Base-by-base conservation (phyloP, 192 early-diverging fungal genomes). In the Coemansia sp. region DNA sequence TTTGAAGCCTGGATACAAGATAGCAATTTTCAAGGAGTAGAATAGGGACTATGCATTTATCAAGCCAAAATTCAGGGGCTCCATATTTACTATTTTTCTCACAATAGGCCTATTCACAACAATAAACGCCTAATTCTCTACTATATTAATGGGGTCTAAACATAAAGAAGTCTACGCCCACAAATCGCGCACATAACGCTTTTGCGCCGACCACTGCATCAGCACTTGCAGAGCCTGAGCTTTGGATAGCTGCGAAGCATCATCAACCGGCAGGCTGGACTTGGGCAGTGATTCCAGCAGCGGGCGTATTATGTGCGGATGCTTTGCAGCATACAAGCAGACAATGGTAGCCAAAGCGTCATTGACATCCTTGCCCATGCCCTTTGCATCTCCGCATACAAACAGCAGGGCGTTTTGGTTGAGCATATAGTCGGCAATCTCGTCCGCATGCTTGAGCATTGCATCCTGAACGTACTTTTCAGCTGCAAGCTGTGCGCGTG, bases 351-450 rank as follows among this genome's bases (percentile, higher is more conserved):
- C 81, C 23, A 97, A 67, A 7, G 86, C 83, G 28, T 84, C 82
- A 57, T 97, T 84, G 13, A 97, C 90, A 38, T 84, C 88, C 63
- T 86, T 89, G 35, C 88, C 91, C 92, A 95, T 96, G 6, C 90
- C 88, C 64, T 88, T 84, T 13, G 88, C 87, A 70, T 92, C 91
- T 51, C 88, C 91, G 67, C 91, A 92, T 2, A 93, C 85, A 77
- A 83, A 93, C 18, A 93, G 73, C 23, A 82, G 53, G 0, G 88
- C 90, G 23, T 81, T 70, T 47, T 85, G 72, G 21, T 84, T 64
- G 6, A 78, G 57, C 41, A 93, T 43, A 30, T 88, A 52, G 5
- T 83, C 69, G 54, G 78, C 84, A 12, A 93, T 23, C 40, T 79
- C 74, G n/a, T 72, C 61, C 1, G 68, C 80, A 15, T 84, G 55